phyloP scores from a whole-genome alignment of 2,329 filamentous ascomycete genomes.

The Claviceps pusilla region DNA sequence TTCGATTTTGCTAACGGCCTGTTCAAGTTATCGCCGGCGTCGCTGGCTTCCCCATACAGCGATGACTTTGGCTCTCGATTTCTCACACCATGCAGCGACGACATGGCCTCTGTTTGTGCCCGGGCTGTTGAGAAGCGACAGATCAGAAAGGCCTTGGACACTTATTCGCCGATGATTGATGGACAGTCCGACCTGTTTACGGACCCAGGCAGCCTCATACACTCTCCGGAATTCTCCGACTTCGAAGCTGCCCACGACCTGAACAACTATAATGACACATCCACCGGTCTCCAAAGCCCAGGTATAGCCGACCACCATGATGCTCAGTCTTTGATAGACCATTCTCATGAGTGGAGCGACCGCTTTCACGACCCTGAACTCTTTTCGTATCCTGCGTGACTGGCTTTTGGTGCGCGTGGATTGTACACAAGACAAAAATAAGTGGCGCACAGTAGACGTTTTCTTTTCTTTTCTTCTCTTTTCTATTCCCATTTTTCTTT shows the following conservation, averaged over 20 bases:
- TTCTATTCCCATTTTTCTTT: no score
- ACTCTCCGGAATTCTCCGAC: constrained; percentile 22
- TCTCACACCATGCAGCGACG: constrained; percentile 41
- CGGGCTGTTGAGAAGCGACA: constrained; percentile 14
- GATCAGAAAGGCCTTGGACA: constrained; percentile 1
- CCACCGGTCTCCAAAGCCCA: constrained; percentile 16
- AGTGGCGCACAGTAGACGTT: constrained; percentile 3
- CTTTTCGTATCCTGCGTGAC: constrained; percentile 17
- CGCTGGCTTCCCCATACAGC: constrained; percentile 23
- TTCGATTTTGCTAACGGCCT: background rate
- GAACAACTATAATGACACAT: constrained; percentile 19
- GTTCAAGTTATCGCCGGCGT: constrained; percentile 22
- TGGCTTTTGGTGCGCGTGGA: background rate
- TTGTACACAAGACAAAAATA: constrained; percentile 1
- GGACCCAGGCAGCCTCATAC: constrained; percentile 14
- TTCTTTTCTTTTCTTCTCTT: background rate
- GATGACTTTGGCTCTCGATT: constrained; percentile 26
- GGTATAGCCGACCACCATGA: constrained; percentile 11
- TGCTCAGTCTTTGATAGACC: constrained; percentile 14
- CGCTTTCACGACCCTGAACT: constrained; percentile 15
- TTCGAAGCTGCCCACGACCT: constrained; percentile 28
- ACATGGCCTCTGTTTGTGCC: constrained; percentile 21
- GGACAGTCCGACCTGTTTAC: constrained; percentile 15
- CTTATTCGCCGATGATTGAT: constrained; percentile 8
- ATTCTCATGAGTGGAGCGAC: constrained; percentile 17